Base-by-base conservation (phyloP, 1,284 basidiomycete genomes). In the Microbotryum saponariae region DNA sequence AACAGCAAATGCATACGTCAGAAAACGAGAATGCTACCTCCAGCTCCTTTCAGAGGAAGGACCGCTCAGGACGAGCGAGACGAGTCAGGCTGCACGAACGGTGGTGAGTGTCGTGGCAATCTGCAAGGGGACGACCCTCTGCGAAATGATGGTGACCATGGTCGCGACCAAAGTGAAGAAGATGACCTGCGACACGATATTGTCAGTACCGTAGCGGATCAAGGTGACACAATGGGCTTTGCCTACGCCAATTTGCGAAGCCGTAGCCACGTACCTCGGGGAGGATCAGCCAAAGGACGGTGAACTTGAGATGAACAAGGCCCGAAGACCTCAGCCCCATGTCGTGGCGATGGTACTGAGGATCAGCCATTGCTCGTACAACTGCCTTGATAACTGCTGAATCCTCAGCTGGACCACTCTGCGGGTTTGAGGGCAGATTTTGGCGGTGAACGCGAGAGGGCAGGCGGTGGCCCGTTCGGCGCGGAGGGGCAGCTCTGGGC, bases 251-350 rank as follows among this genome's bases (percentile, higher is more conserved):
- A 42, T 12, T 42, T 42, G 12, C 37, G 37, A 42, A 42, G 12
- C 37, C 37, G 14, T 42, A 42, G 12, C 37, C 37, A 42, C 37
- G 37, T 42, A 63, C 49, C 18, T 63, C 61, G n/a, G 61, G 53
- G 1, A 63, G 23, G 16, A 59, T 49, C n/a, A 16, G 27, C 57
- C 61, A 63, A 8, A 63, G 51, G 50, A 63, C 50, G 14, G 58
- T 59, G 4, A 31, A 18, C n/a, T 49, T 47, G 58, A 63, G n/a
- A 58, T 63, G 61, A 3, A 48, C 25, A 6, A 63, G 45, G 1
- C 61, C 61, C 6, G 53, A 21, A 33, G 25, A 54, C 21, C 31
- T 49, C 25, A 33, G 33, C 33, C 18, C 20, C 20, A 37, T 56
- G 45, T 21, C 33, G 46, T 21, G 31, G 25, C 21, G 25, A 25